phyloP scores from a whole-genome alignment of 1,139 yeast genomes.

The Candida sojae region DNA sequence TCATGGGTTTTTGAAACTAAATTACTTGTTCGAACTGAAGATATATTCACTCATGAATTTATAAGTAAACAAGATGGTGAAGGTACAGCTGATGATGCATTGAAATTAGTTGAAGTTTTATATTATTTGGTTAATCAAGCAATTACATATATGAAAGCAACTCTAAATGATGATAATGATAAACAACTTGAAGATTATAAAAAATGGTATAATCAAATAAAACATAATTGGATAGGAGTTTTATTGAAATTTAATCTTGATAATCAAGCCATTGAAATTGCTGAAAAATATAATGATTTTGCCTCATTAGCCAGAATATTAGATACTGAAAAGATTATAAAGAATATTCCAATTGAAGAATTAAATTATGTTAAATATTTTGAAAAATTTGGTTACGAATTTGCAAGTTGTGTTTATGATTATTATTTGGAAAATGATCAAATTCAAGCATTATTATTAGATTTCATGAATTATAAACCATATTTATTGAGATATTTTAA shows the following conservation, averaged over 20 bases:
- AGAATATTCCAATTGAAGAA: slow-evolving; percentile 15
- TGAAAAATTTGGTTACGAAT: slow-evolving; percentile 62
- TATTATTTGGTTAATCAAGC: slow-evolving; percentile 42
- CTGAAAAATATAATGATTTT: slow-evolving; percentile 69
- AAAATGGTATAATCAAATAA: slow-evolving; percentile 36
- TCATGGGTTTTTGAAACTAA: slow-evolving; percentile 46
- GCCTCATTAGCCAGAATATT: slow-evolving; percentile 65
- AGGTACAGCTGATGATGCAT: slow-evolving; percentile 17
- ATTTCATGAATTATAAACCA: slow-evolving; percentile 55
- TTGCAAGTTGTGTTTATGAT: slow-evolving; percentile 67
- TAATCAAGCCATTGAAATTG: slow-evolving; percentile 59
- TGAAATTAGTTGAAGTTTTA: slow-evolving; percentile 30
- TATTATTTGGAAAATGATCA: slow-evolving; percentile 58
- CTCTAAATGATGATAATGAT: slow-evolving; percentile 12
- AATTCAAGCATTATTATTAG: slow-evolving; percentile 54
- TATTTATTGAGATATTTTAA: slow-evolving; percentile 56
- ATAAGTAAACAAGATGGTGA: slow-evolving; percentile 15
- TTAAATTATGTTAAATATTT: slow-evolving; percentile 52
- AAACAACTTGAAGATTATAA: slow-evolving; percentile 25
- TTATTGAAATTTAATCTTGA: slow-evolving; percentile 49
- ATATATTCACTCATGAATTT: slow-evolving; percentile 27
- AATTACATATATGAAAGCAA: slow-evolving; percentile 32
- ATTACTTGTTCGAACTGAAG: slow-evolving; percentile 33
- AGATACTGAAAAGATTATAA: slow-evolving; percentile 46
- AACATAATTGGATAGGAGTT: slow-evolving; percentile 53